Base-by-base conservation (phyloP, 2,329 filamentous ascomycete species). In the Aspergillus pseudonomiae region DNA sequence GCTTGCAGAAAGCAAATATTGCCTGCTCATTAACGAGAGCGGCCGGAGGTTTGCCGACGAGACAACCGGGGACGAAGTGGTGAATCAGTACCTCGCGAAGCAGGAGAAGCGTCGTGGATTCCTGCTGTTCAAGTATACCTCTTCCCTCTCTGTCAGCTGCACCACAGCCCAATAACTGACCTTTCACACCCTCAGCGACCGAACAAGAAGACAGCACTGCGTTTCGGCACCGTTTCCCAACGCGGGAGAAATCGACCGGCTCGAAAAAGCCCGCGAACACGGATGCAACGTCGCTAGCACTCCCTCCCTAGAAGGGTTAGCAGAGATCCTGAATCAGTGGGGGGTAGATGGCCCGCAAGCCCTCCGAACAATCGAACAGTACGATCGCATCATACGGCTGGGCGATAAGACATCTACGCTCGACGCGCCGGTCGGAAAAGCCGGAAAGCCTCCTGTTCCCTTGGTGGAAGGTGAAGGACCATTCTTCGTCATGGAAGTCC, bases 401-500 rank as follows among this genome's bases (percentile, higher is more conserved):
- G 60, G 60, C 3, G 58, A 69, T 11, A 57, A 54, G 4, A 57
- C 46, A 9, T 41, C 64, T 5, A 41, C 30, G 10, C 62, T 73
- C 1, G 67, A 71, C 52, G 65, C 63, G 3, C 66, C 68, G 1
- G 54, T 67, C 32, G 70, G 71, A 14, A 53, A 54, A 1, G 39
- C 39, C n/a, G 39, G 39, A 41, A 41, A 41, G 16, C 62, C 68
- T n/a, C 69, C 71, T 19, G 46, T 24, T 6, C 41, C 71, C 9
- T 34, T 73, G 19, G 61, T 70, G 19, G 71, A 72, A 10, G 70
- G 70, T 3, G 65, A 72, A 56, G 71, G 70, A 12, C 68, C 67
- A 19, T 73, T 72, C 57, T 68, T 70, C 58, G 71, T 67, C 12
- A 74, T 73, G 60, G 70, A 74, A 59, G 70, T 74, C 6, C 71